These are phyloP conservation scores for Citrus mangshanensis DNA, from an alignment of 345 rosid species.

Conservation along the genomic window DNA sequence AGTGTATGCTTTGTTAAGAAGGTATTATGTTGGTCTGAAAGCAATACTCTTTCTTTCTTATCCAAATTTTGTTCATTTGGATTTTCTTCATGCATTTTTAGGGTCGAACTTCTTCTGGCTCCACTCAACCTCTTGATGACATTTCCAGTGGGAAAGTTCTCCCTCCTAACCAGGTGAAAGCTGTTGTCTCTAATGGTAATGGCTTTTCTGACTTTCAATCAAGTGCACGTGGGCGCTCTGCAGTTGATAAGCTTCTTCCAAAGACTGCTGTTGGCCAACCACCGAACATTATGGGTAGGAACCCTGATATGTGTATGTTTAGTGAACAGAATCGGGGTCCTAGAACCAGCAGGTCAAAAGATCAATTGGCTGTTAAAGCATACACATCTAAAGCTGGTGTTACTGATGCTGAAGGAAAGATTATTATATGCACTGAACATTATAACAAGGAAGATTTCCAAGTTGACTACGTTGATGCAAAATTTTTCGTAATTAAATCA, in stretches of 20 bases:
- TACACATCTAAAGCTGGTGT: conserved; percentile 60
- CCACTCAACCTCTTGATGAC: conserved; percentile 36
- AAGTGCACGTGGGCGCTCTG: conserved; percentile 29
- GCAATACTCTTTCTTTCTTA: not conserved
- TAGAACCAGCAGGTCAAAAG: conserved; percentile 50
- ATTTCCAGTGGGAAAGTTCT: conserved; percentile 45
- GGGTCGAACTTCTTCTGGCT: conserved; percentile 57
- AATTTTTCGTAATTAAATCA: conserved; percentile 89
- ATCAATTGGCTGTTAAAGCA: conserved; percentile 61
- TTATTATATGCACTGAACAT: conserved; percentile 55
- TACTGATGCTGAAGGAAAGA: conserved; percentile 55
- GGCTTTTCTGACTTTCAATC: conserved; percentile 46
- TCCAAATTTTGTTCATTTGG: conserved; percentile 4
- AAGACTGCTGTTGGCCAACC: conserved; percentile 41
- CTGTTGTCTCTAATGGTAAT: conserved; percentile 29
- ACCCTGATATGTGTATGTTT: conserved; percentile 26
- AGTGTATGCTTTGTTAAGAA: not conserved
- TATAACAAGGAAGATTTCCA: conserved; percentile 75
- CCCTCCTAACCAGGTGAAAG: conserved; percentile 44
- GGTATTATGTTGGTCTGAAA: not conserved
- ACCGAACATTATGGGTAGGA: conserved; percentile 31
- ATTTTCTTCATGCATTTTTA: conserved; percentile 26
- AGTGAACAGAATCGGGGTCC: conserved; percentile 67
- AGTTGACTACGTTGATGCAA: conserved; percentile 54
- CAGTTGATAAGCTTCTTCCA: conserved; percentile 44